Evolutionary conservation across 371 early-diverging fungal species (phyloP).

Genomic region (Mucor mucedo): DNA sequence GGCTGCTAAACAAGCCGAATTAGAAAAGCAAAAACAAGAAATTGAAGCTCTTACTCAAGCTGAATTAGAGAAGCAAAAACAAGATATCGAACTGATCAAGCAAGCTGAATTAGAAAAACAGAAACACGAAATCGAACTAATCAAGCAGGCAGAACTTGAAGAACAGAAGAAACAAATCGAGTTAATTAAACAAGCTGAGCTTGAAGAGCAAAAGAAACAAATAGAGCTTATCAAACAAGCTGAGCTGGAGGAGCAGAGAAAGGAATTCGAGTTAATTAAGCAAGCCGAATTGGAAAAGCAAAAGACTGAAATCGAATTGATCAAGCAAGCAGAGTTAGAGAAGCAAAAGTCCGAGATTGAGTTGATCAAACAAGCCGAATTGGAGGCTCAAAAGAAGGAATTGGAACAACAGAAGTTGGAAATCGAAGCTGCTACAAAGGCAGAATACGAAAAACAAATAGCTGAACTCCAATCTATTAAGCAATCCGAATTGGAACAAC

Average conservation of each 20-base stretch:
- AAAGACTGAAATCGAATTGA: not conserved
- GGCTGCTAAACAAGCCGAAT: not conserved
- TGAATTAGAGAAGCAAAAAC: conserved; percentile 1
- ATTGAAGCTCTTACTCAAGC: not conserved
- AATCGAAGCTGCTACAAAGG: not conserved
- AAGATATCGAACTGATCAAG: not conserved
- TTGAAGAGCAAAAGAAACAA: conserved; percentile 13
- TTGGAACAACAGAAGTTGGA: not conserved
- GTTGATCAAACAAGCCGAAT: not conserved
- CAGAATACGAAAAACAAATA: conserved; percentile 2
- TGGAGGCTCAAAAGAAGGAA: conserved; percentile 4
- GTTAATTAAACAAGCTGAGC: not conserved
- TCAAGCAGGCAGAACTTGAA: conserved; percentile 6
- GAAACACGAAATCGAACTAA: not conserved
- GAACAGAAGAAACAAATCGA: conserved; percentile 3
- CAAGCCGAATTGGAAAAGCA: conserved; percentile 2
- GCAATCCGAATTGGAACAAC: conserved; percentile 1
- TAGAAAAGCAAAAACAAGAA: not conserved
- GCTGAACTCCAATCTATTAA: conserved; percentile 3
- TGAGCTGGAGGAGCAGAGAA: conserved; percentile 13
- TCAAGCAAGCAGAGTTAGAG: conserved; percentile 4
- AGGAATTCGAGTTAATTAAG: not conserved
- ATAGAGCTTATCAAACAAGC: not conserved
- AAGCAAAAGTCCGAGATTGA: not conserved
- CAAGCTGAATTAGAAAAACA: conserved; percentile 6